A percentile compares a stretch with the other conserved stretches of the same genome.
Conservation (phyloP, 164 flowering plant genomes). For the Vitis rotundifolia region DNA sequence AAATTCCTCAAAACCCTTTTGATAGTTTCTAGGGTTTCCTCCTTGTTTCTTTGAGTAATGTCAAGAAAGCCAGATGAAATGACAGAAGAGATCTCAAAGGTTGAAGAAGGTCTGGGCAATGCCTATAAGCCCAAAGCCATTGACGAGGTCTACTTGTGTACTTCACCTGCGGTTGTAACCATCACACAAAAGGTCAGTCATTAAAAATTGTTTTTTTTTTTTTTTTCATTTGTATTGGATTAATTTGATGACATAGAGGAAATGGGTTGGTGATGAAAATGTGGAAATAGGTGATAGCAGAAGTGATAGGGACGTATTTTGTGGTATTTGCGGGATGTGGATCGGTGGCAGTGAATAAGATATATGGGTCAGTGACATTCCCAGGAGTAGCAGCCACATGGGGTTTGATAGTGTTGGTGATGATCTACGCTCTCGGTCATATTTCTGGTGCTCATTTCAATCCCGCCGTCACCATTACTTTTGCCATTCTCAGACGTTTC, state of each 20-base stretch:
- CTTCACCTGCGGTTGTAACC: conserved; percentile 11
- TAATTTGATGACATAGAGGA: too few species aligned
- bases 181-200: conserved; percentile 19
- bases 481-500: conserved; percentile 31
- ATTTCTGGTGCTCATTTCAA: conserved; percentile 62
- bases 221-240: background rate
- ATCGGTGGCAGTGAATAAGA: conserved; percentile 38
- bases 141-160: background rate
- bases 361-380: conserved; percentile 36
- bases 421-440: conserved; percentile 50
- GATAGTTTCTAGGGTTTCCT: background rate
- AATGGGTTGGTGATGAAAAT: too few species aligned
- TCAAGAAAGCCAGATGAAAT: background rate
- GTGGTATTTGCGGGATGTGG: conserved; percentile 51
- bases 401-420: conserved; percentile 53
- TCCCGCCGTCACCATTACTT: conserved; percentile 50
- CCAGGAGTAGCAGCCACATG: conserved; percentile 49
- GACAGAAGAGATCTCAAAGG: conserved; percentile 8
- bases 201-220: background rate
- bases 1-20: background rate
- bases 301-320: conserved; percentile 47
- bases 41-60: background rate
- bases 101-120: conserved; percentile 13
- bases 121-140: background rate
- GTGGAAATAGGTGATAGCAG: conserved; percentile 36